Percentiles rank a stretch among this genome's conserved stretches.
These are phyloP conservation scores for Tephrocybe sp. DNA, from an alignment of 768 basidiomycete genomes.

Conservation along the genomic window DNA sequence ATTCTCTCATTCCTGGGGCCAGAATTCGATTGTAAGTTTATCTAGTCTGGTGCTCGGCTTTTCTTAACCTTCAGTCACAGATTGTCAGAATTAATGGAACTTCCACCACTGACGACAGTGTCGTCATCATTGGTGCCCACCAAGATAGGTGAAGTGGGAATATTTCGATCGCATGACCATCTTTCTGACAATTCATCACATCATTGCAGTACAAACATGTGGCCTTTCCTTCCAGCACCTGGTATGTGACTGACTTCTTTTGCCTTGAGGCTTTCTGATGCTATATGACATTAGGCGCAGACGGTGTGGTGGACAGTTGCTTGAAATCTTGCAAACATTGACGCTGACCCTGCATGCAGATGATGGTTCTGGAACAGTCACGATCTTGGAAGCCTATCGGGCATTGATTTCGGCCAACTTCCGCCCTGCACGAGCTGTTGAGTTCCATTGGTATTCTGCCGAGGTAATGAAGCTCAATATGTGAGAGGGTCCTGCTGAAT, in stretches of 20 bases:
- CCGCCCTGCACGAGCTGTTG: slow-evolving; percentile 60
- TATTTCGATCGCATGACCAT: slow-evolving; percentile 2
- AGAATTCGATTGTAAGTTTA: slow-evolving; percentile 67
- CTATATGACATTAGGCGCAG: slow-evolving; percentile 38
- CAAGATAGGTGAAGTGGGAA: slow-evolving; percentile 63
- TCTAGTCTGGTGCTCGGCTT: slow-evolving; percentile 3
- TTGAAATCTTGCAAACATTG: slow-evolving; percentile 17
- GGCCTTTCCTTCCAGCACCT: slow-evolving; percentile 76
- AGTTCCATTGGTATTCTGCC: slow-evolving; percentile 86
- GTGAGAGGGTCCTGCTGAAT: slow-evolving; percentile 12
- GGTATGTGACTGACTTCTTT: slow-evolving; percentile 39
- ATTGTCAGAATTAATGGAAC: slow-evolving; percentile 77
- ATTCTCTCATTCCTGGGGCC: slow-evolving; percentile 81
- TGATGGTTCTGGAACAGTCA: slow-evolving; percentile 76
- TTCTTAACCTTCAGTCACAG: slow-evolving; percentile 33
- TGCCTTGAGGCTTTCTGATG: slow-evolving; percentile 21
- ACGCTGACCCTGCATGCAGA: slow-evolving; percentile 44
- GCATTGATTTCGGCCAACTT: slow-evolving; percentile 68
- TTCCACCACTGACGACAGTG: slow-evolving; percentile 53
- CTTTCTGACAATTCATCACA: slow-evolving; percentile 6
- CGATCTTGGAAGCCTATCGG: slow-evolving; percentile 76
- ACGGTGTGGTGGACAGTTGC: slow-evolving; percentile 32
- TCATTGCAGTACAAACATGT: slow-evolving; percentile 59
- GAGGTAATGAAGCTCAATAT: slow-evolving; percentile 42
- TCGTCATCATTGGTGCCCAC: slow-evolving; percentile 76